A percentile compares a stretch with the other conserved stretches of the same genome.
Conservation (phyloP, 2,329 filamentous ascomycete species). For the Arthrobotrys sinensis region DNA sequence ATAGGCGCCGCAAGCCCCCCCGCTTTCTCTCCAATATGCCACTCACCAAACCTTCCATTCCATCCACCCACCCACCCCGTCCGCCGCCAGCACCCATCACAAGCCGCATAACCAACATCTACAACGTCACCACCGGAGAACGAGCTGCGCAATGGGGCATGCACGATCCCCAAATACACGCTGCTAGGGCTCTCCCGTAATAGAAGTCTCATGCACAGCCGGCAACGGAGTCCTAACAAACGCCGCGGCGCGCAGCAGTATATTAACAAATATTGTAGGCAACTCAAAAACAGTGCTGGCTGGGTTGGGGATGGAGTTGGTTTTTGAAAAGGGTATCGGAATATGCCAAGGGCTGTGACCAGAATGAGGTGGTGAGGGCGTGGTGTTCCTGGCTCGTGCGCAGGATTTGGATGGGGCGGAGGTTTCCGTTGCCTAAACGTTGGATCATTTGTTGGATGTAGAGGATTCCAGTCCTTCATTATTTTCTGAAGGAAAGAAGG, state of each 20-base stretch:
- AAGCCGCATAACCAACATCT: too few relatives aligned
- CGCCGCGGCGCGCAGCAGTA: too few relatives aligned
- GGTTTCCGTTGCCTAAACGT: conserved; percentile 26
- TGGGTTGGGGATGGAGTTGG: background rate
- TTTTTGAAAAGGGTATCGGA: conserved; percentile 8
- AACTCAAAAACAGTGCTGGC: conserved; percentile 28
- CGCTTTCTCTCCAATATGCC: too few relatives aligned
- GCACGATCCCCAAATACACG: background rate
- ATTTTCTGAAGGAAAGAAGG: too few relatives aligned
- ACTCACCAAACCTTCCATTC: too few relatives aligned
- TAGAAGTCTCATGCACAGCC: conserved; percentile 2
- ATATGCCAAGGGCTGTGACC: conserved; percentile 36
- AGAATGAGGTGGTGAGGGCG: conserved; percentile 65
- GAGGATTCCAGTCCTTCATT: background rate
- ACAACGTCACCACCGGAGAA: conserved; percentile 3
- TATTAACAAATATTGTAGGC: background rate
- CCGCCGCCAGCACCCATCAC: too few relatives aligned
- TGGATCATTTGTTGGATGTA: background rate
- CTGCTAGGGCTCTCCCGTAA: conserved; percentile 35
- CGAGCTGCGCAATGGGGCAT: background rate
- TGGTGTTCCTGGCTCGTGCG: too few relatives aligned
- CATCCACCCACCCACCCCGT: too few relatives aligned
- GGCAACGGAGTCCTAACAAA: too few relatives aligned
- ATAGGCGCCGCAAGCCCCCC: too few relatives aligned
- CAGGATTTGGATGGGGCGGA: conserved; percentile 32